Base-by-base conservation (phyloP, 2,329 filamentous ascomycete genomes). In the Aspergillus quadricinctus region DNA sequence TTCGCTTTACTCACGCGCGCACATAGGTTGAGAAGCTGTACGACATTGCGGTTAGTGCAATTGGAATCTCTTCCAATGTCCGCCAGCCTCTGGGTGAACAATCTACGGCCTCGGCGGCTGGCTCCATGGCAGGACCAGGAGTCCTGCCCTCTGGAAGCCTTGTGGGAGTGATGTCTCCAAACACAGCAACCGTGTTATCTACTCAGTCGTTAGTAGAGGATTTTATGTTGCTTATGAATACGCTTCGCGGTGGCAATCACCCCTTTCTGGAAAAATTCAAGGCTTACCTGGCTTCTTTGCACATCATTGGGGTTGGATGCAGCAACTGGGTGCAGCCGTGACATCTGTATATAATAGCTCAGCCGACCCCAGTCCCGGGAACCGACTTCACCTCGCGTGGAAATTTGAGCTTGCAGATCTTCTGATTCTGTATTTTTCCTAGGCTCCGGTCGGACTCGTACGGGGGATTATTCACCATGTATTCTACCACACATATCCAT, bases 21-120 rank as follows among this genome's bases (percentile, higher is more conserved):
- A 21, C 31, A 3, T 48, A 74, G 66, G 69, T 73, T 14, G 73
- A 76, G 56, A 76, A 76, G 57, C 57, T 76, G 23, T 76, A 69
- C 45, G 72, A 77, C 54, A 75, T 76, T 37, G 69, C 69, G 21
- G 58, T 64, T 10, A 65, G 69, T 40, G 71, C 71, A 23, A 65
- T 69, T n/a, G 60, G 66, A 41, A 66, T 67, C 7, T 62, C 65
- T 25, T 69, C 64, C 50, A 70, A 67, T 46, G 59, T 64, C 49
- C 66, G 55, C 35, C 58, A 65, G 8, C 60, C 66, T 35, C 61
- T 60, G 28, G 64, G 57, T 53, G 23, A 61, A 35, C 31, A 50
- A 52, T 28, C 53, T 17, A 7, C 54, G 17, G 29, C 48, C n/a
- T 48, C 53, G 7, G 28, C 50, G 14, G 52, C 54, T 14, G 41